These are phyloP conservation scores for Ceratobasidium sp. DNA, from an alignment of 1,284 basidiomycete genomes.

Conservation along the genomic window DNA sequence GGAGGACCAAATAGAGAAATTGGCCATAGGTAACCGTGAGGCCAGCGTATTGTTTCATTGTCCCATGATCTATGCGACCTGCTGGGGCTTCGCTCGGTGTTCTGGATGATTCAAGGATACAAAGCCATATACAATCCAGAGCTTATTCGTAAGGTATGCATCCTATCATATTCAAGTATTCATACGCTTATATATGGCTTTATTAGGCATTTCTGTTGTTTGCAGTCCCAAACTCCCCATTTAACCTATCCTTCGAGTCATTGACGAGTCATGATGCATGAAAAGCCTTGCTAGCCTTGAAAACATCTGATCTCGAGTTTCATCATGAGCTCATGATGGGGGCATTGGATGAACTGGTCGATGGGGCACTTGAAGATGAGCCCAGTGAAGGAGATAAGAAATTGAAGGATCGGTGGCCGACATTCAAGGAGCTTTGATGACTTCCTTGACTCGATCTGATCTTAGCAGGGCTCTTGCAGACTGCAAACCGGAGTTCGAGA, in stretches of 20 bases:
- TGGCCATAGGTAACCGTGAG: too few relatives aligned
- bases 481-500: too few relatives aligned
- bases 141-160: constrained; percentile 32
- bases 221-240: neutral
- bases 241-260: constrained; percentile 47
- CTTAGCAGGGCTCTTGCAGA: too few relatives aligned
- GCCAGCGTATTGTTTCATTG: too few relatives aligned
- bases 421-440: too few relatives aligned
- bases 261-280: constrained; percentile 45
- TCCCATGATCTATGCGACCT: too few relatives aligned
- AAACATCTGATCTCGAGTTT: neutral
- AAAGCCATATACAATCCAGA: constrained; percentile 30
- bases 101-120: constrained; percentile 24
- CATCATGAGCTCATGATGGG: neutral
- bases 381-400: too few relatives aligned
- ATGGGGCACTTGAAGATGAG: too few relatives aligned
- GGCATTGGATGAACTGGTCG: too few relatives aligned
- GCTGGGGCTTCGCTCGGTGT: neutral
- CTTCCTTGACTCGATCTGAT: too few relatives aligned
- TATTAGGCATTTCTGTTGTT: constrained; percentile 48
- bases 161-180: neutral
- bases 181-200: neutral
- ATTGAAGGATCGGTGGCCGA: too few relatives aligned
- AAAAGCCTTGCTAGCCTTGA: neutral
- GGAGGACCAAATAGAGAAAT: too few relatives aligned